These are phyloP conservation scores for Russula foetens DNA, from an alignment of 768 basidiomycete genomes.

Conservation along the genomic window DNA sequence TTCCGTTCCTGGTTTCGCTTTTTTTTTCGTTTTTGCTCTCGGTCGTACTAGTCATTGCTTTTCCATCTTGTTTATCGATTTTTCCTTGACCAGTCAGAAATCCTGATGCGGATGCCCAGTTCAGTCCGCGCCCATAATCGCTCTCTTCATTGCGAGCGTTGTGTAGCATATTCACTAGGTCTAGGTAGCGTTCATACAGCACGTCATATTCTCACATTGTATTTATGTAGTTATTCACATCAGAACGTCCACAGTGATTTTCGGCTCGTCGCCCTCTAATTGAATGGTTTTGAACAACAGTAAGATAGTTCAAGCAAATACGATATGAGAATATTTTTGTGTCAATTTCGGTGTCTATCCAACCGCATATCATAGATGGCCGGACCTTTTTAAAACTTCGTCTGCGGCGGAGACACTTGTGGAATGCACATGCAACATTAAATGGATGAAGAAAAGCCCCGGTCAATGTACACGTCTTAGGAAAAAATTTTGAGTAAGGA, in stretches of 20 bases:
- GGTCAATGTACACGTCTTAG: neutral
- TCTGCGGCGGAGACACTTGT: neutral
- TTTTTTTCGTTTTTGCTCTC: neutral
- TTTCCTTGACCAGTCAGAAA: neutral
- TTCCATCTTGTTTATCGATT: neutral
- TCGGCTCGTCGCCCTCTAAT: neutral
- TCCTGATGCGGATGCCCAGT: neutral
- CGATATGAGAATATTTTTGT: neutral
- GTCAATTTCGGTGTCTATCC: neutral
- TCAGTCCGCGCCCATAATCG: neutral
- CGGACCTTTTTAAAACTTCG: neutral
- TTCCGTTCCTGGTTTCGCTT: slow-evolving; percentile 3
- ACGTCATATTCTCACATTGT: slow-evolving; percentile 3
- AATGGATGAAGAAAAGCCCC: neutral
- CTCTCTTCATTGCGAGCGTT: neutral
- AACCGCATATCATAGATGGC: neutral
- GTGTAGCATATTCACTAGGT: slow-evolving; percentile 3
- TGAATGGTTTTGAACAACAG: neutral
- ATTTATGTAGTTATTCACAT: slow-evolving; percentile 8
- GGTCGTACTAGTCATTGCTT: neutral
- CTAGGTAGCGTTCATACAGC: neutral
- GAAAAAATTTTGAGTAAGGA: neutral
- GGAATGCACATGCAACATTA: too few relatives aligned
- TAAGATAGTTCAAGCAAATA: neutral
- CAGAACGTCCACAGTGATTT: neutral